A percentile compares a stretch with the other conserved stretches of the same genome.
These are phyloP conservation scores for Lycium barbarum DNA, from an alignment of 257 asterid genomes.

Conservation along the genomic window DNA sequence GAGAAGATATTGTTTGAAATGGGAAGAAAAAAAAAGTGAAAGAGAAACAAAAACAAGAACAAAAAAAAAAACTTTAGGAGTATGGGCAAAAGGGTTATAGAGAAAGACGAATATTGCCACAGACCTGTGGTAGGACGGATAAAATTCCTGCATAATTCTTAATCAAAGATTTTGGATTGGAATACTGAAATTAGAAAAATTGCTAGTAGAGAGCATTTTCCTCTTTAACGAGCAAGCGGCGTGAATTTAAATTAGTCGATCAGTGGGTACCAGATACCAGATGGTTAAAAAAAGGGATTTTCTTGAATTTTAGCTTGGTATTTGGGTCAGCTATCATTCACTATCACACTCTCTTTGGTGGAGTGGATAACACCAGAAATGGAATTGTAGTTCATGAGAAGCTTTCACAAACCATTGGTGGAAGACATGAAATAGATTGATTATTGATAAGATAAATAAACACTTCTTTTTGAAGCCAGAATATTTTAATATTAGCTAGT, in stretches of 20 bases:
- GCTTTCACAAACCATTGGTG: conserved; percentile 73
- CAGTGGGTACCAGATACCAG: fast-evolving
- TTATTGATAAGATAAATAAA: too few species aligned
- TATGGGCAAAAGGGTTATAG: not conserved
- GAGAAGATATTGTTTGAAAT: conserved; percentile 43
- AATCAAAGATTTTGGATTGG: not conserved
- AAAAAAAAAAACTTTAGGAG: not conserved
- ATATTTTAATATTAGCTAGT: too few species aligned
- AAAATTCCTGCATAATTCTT: not conserved
- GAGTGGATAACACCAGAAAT: conserved; percentile 55
- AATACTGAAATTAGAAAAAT: not conserved
- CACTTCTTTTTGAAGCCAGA: too few species aligned
- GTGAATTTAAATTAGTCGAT: not conserved
- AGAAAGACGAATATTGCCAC: not conserved
- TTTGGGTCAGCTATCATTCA: conserved; percentile 62
- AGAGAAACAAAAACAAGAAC: not conserved
- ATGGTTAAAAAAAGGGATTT: not conserved
- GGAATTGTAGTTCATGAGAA: conserved; percentile 63
- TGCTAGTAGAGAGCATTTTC: not conserved
- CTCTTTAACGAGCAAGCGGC: too few species aligned
- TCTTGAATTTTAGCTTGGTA: not conserved
- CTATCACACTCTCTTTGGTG: conserved; percentile 49
- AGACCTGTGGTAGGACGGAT: fast-evolving
- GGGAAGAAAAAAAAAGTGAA: not conserved
- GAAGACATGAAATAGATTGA: conserved; percentile 42